Percentiles rank a stretch among this genome's conserved stretches.
These are phyloP conservation scores for Lichtheimia ornata DNA, from an alignment of 371 early-diverging fungal species.

Conservation along the genomic window DNA sequence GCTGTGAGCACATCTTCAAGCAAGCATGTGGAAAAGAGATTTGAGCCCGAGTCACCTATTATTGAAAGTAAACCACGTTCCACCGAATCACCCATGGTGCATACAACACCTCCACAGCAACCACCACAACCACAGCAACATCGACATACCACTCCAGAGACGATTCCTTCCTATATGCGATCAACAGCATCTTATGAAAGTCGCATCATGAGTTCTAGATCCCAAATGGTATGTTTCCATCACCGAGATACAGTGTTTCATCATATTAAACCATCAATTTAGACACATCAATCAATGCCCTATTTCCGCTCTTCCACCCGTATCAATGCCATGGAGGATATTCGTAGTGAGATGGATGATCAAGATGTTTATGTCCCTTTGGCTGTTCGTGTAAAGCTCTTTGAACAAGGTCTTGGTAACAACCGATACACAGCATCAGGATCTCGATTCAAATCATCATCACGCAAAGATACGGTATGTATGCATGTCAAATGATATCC, in stretches of 20 bases:
- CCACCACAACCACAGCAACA: not conserved
- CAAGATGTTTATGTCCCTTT: constrained; percentile 23
- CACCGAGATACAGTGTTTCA: too few species aligned
- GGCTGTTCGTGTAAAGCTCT: constrained; percentile 23
- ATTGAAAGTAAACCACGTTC: not conserved
- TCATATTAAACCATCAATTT: not conserved
- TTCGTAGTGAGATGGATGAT: constrained; percentile 20
- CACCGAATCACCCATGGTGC: not conserved
- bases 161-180: constrained; percentile 20
- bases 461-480: not conserved
- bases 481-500: not conserved
- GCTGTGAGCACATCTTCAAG: too few species aligned
- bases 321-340: constrained; percentile 31
- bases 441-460: not conserved
- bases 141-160: not conserved
- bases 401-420: constrained; percentile 18
- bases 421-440: not conserved
- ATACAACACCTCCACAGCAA: not conserved
- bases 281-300: constrained; percentile 5
- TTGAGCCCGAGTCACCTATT: not conserved
- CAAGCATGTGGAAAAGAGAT: too few species aligned
- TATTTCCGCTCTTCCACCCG: constrained; percentile 19
- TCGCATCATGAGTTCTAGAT: constrained; percentile 1
- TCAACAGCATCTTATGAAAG: constrained; percentile 18
- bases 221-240: not conserved